Base-by-base conservation (phyloP, 768 basidiomycete species). In the Tulasnella sp. region DNA sequence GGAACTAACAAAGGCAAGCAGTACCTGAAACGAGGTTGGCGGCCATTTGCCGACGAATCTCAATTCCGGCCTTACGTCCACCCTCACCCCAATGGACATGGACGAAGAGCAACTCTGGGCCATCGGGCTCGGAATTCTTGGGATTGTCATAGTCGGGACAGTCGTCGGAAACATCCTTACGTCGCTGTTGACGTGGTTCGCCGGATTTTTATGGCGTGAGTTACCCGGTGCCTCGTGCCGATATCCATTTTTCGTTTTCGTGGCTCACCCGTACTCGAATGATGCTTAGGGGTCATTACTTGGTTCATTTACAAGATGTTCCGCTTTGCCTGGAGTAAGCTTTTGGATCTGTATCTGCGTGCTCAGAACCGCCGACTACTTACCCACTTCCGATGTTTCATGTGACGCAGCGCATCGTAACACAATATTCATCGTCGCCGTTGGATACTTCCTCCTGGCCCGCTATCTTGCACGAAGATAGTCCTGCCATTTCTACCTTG, bases 381-480 rank as follows among this genome's bases (percentile, higher is more conserved):
- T 32, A 67, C 29, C 61, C 32, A 29, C 26, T 32, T 32, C 61
- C 61, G 61, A 29, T 67, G 26, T 67, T 67, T 67, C 61, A 32
- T 67, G 61, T 67, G 29, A 67, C 13, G 61, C 61, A 67, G 61
- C 13, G 61, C 61, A 67, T 67, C 61, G 61, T 5, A 67, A 67
- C 26, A 67, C 61, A 15, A 67, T 67, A 67, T 67, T 67, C 61
- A 32, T 67, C 61, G 61, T 67, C 61, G 61, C 61, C 61, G 61
- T 67, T 67, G 61, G 61, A 67, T 67, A 67, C 26, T 67, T 67
- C 61, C 61, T 67, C 32, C 26, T 67, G 61, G 61, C 61, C 13
- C 61, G 61, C 26, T 67, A 67, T 16, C 61, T 67, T n/a, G 32
- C 61, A 32, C 61, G 61, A 67, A 67, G 61, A 67, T 44, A 44